phyloP scores from a whole-genome alignment of 345 rosid genomes.

The Mallotus nudiflorus region DNA sequence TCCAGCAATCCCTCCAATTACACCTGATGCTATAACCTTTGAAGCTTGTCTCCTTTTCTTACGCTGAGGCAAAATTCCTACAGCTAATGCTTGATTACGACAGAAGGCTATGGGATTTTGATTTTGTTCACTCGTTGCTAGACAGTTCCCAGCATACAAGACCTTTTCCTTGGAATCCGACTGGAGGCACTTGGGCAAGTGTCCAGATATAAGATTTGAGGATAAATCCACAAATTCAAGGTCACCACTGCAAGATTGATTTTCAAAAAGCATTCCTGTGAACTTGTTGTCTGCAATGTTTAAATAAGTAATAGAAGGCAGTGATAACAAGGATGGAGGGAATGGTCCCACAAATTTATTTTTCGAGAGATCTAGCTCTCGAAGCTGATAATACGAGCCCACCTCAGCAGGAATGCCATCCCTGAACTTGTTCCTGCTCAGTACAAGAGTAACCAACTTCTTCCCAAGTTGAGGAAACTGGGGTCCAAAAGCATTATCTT shows the following conservation, averaged over 20 bases:
- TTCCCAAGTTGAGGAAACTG: slow-evolving; percentile 67
- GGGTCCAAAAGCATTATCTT: slow-evolving; percentile 78
- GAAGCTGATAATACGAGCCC: slow-evolving; percentile 70
- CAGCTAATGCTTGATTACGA: slow-evolving; percentile 87
- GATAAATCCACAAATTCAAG: slow-evolving; percentile 71
- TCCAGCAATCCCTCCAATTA: slow-evolving; percentile 61
- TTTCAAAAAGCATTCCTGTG: slow-evolving; percentile 72
- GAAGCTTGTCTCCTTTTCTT: slow-evolving; percentile 38
- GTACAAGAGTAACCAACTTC: slow-evolving; percentile 65
- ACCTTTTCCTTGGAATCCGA: slow-evolving; percentile 47
- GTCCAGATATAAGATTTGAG: slow-evolving; percentile 80
- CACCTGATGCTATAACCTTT: slow-evolving; percentile 48
- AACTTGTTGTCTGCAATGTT: slow-evolving; percentile 75
- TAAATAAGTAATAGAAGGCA: slow-evolving; percentile 64
- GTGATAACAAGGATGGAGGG: slow-evolving; percentile 54
- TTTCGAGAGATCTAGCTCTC: slow-evolving; percentile 71
- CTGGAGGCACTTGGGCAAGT: slow-evolving; percentile 63
- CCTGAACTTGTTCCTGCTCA: slow-evolving; percentile 84
- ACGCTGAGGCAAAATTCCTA: slow-evolving; percentile 63
- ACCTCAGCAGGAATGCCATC: slow-evolving; percentile 62
- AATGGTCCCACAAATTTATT: slow-evolving; percentile 87
- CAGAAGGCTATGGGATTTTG: slow-evolving; percentile 74
- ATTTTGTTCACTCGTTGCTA: slow-evolving; percentile 41
- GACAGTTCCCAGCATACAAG: slow-evolving; percentile 64
- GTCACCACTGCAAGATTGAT: slow-evolving; percentile 64